Evolutionary conservation across 2,329 filamentous ascomycete species (phyloP).

Genomic region (Sarocladium kiliense): DNA sequence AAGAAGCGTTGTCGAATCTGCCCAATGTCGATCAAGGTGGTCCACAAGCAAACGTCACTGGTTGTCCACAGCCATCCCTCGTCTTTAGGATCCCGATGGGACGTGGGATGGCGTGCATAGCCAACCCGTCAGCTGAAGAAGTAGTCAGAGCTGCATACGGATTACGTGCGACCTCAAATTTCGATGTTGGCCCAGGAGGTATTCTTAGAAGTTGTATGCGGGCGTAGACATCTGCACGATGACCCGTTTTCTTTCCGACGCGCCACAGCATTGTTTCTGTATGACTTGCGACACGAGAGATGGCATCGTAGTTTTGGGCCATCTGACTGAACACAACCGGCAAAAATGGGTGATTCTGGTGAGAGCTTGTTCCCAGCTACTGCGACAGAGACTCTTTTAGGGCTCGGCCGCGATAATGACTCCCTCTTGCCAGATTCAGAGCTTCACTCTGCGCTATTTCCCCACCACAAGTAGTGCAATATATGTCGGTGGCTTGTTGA

Average conservation of each 20-base stretch:
- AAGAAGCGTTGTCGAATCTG: no score
- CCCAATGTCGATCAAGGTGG: no score
- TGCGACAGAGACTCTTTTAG: no score
- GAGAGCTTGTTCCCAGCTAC: no score
- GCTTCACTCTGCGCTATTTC: neutral
- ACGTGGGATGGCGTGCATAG: neutral
- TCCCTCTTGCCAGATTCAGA: no score
- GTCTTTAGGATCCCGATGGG: neutral
- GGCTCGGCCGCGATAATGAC: no score
- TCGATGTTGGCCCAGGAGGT: neutral
- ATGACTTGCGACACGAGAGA: neutral
- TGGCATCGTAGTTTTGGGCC: no score
- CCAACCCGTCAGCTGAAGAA: neutral
- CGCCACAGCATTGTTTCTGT: neutral
- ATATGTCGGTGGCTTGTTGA: neutral
- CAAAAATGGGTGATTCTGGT: no score
- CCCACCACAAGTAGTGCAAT: neutral
- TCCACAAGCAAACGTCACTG: no score
- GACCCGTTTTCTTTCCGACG: neutral
- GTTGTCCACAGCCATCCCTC: no score
- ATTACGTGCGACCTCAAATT: neutral
- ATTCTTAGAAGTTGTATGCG: neutral
- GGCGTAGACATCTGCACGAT: neutral
- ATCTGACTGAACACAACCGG: no score
- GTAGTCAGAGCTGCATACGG: neutral